Conservation (phyloP, 2,329 filamentous ascomycete species). For the Didymella exigua region DNA sequence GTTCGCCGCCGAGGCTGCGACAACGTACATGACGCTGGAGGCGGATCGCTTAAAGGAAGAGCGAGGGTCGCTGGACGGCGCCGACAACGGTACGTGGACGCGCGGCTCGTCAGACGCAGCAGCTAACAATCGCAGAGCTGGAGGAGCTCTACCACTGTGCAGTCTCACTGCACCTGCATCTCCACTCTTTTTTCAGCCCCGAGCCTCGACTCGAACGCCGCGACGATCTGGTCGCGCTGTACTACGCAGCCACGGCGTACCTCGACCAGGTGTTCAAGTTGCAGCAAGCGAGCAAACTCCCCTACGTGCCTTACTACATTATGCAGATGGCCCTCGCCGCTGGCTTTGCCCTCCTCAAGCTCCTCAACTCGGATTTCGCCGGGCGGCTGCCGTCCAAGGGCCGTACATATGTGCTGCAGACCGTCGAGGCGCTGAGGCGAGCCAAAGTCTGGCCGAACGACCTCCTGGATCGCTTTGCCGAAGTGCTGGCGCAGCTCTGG, state of each 20-base stretch:
- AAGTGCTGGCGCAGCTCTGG: constrained; percentile 89
- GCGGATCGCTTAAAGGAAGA: constrained; percentile 46
- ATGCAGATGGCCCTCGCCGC: constrained; percentile 86
- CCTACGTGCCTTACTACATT: constrained; percentile 75
- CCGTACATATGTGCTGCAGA: constrained; percentile 71
- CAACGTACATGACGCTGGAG: constrained; percentile 45
- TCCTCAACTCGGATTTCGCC: constrained; percentile 77
- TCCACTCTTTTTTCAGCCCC: constrained; percentile 82
- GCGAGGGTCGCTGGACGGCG: constrained; percentile 41
- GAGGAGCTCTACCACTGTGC: constrained; percentile 71
- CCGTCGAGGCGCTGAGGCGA: constrained; percentile 71
- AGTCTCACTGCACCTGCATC: constrained; percentile 74
- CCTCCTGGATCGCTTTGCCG: constrained; percentile 76
- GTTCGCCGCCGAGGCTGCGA: constrained; percentile 39
- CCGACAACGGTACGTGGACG: constrained; percentile 36
- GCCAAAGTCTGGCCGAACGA: constrained; percentile 80
- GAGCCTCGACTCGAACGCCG: constrained; percentile 63
- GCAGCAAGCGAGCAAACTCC: constrained; percentile 61
- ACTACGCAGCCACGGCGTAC: constrained; percentile 72
- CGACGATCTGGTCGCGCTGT: constrained; percentile 76
- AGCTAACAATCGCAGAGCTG: constrained; percentile 48
- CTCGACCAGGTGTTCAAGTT: constrained; percentile 65
- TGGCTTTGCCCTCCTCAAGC: constrained; percentile 76
- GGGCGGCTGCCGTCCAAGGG: constrained; percentile 67
- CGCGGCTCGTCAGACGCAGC: constrained; percentile 47